Base-by-base conservation (phyloP, 2,329 filamentous ascomycete genomes). In the Cercospora canescens region DNA sequence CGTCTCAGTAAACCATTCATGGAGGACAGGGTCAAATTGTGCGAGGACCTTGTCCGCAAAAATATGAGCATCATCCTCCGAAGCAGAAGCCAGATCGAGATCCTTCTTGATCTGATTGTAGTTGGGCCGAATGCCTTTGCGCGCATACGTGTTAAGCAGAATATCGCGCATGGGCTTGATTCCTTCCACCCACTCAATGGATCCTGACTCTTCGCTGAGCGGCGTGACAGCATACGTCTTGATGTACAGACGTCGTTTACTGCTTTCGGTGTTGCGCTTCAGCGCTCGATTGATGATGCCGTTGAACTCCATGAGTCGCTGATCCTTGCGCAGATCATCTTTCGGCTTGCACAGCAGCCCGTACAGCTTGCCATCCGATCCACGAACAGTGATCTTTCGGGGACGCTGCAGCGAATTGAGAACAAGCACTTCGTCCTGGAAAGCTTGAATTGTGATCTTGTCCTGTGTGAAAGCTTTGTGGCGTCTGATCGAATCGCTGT, bases 231-330 rank as follows among this genome's bases (percentile, higher is more conserved):
- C 93, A 74, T 99, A 99, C 0, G 95, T 99, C 75, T 94, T 93
- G 79, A 99, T 97, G 77, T 96, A 96, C 63, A 99, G 85, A 70
- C 95, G 91, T 16, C 95, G 88, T 77, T 92, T 91, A 78, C 92
- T 96, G 16, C 93, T 92, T 76, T 97, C 94, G 2, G 94, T 89
- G 74, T 98, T 94, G 68, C 91, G 89, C 76, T 97, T 97, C 64
- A 99, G 81, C 2, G 94, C 93, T 66, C 95, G 87, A 77, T 99
- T 99, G 82, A 99, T 98, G 87, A 98, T 95, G 54, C 91, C 89
- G 77, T 98, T 99, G 83, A 99, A 99, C 76, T 99, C 96, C 94
- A 99, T 99, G 21, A 99, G 88, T 60, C 95, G 92, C 78, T 98
- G 94, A 74, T 99, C 96, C 71, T 96, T 99, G 59, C 95, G 91